Evolutionary conservation across 805 yeast genomes (phyloP), one percentile per base, ranked within the genome.

Genomic region (Candida odintsovae): DNA sequence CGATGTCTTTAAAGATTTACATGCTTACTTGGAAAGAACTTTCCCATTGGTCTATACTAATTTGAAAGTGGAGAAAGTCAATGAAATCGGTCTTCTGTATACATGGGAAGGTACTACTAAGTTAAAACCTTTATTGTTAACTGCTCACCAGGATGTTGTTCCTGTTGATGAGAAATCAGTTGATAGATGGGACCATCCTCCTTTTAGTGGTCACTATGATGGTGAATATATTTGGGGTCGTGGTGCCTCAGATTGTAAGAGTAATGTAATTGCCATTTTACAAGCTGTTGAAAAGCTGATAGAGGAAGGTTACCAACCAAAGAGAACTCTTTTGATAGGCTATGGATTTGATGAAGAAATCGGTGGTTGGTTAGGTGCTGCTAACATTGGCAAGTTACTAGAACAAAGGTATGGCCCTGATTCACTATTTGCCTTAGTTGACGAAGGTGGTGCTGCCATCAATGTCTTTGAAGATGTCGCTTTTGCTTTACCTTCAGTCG

Each of bases 81-180:
- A 85, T 61, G 70, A 77, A 6, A 76, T 77, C 51, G 88, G 86
- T 3, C 66, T 87, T 44, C 69, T 87, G 2, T 73, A 69, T 59
- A 80, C 86, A 16, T 77, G 86, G 77, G 58, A 72, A 49, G 94
- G 95, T 6, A 61, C 76, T 6, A 57, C 55, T 11, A 47, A 61
- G 3, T 66, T 82, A 50, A 81, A 83, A 60, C 95, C 95, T 13
- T 54, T 82, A 23, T 58, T 87, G 64, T 68, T 86, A 43, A 77
- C 84, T 57, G 90, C 90, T 1, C 95, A 87, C 60, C 84, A 78
- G 62, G 95, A 86, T 57, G 87, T 83, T 5, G 95, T 87, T 21
- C 95, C 95, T 1, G 83, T 85, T 9, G 85, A 80, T 54, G 61
- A 64, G 13, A 76, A 73, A 25, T 78, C 89, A 0, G 62, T 71